Evolutionary conservation across 2,329 filamentous ascomycete genomes (phyloP).

Genomic region (Penicillium nordicum): DNA sequence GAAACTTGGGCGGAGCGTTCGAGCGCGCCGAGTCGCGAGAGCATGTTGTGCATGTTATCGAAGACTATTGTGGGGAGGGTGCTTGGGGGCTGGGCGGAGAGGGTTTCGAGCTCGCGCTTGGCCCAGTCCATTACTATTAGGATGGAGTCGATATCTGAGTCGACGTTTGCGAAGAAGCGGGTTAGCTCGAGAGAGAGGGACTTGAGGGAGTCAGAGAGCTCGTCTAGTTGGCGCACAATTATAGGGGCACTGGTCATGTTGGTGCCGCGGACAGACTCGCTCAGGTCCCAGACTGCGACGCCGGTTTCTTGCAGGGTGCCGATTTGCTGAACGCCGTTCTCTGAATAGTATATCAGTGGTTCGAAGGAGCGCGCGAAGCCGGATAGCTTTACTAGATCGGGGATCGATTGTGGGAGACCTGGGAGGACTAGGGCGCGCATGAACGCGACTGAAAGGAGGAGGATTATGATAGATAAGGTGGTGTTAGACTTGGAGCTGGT

Average conservation of each 20-base stretch:
- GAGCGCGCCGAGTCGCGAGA: slow-evolving; percentile 54
- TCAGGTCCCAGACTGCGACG: slow-evolving; percentile 90
- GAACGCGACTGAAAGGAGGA: slow-evolving; percentile 62
- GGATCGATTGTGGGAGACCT: slow-evolving; percentile 63
- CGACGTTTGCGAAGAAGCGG: slow-evolving; percentile 88
- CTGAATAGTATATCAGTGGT: slow-evolving; percentile 90
- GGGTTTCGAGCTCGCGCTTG: slow-evolving; percentile 72
- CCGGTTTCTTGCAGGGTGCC: slow-evolving; percentile 86
- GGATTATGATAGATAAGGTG: slow-evolving; percentile 58
- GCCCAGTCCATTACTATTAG: slow-evolving; percentile 97
- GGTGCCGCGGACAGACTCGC: slow-evolving; percentile 81
- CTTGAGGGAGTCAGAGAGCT: slow-evolving; percentile 80
- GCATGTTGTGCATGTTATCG: slow-evolving; percentile 76
- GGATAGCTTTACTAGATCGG: slow-evolving; percentile 87
- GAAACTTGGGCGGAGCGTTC: slow-evolving; percentile 32
- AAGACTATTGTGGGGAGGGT: slow-evolving; percentile 67
- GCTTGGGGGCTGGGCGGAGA: slow-evolving; percentile 60
- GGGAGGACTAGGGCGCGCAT: slow-evolving; percentile 67
- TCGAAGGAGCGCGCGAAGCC: slow-evolving; percentile 88
- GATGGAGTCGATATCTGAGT: slow-evolving; percentile 89
- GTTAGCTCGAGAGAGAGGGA: slow-evolving; percentile 80
- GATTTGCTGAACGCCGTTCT: slow-evolving; percentile 81
- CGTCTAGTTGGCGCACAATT: slow-evolving; percentile 82
- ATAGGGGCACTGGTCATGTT: slow-evolving; percentile 87
- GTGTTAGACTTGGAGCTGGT: slow-evolving; percentile 69